phyloP scores from a whole-genome alignment of 768 basidiomycete genomes.

The Lenzites betulinus region DNA sequence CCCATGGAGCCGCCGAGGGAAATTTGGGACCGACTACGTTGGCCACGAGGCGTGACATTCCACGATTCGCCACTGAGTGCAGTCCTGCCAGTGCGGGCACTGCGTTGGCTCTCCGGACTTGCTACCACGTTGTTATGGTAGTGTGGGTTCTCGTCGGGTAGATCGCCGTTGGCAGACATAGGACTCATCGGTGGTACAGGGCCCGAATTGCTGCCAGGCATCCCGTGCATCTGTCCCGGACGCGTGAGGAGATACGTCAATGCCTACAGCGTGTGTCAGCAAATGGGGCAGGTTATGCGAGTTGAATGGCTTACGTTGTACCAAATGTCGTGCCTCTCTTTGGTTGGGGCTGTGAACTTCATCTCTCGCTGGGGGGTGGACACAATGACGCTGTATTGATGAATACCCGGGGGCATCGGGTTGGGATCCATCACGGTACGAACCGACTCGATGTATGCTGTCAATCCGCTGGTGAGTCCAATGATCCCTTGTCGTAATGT shows the following conservation, averaged over 20 bases:
- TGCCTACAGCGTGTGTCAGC: constrained; percentile 55
- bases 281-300: too few relatives aligned
- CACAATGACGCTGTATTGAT: constrained; percentile 91
- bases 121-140: constrained; percentile 48
- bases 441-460: constrained; percentile 93
- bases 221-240: constrained; percentile 43
- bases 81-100: constrained; percentile 56
- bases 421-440: constrained; percentile 92
- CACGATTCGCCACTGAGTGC: constrained; percentile 56
- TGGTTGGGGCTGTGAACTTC: constrained; percentile 96
- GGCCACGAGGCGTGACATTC: constrained; percentile 77
- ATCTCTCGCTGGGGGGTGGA: constrained; percentile 94
- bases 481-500: constrained; percentile 2
- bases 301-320: constrained; percentile 77
- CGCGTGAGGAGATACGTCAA: constrained; percentile 87
- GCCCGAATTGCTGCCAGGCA: constrained; percentile 22
- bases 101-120: constrained; percentile 77
- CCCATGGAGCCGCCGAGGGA: constrained; percentile 73
- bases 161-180: constrained; percentile 32
- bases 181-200: constrained; percentile 31
- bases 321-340: constrained; percentile 98
- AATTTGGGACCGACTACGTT: constrained; percentile 77
- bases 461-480: constrained; percentile 8
- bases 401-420: constrained; percentile 91
- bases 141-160: constrained; percentile 51